Percentiles rank a stretch among this genome's conserved stretches.
Conservation (phyloP, 495 filamentous ascomycete genomes). For the Penicillium argentinense region DNA sequence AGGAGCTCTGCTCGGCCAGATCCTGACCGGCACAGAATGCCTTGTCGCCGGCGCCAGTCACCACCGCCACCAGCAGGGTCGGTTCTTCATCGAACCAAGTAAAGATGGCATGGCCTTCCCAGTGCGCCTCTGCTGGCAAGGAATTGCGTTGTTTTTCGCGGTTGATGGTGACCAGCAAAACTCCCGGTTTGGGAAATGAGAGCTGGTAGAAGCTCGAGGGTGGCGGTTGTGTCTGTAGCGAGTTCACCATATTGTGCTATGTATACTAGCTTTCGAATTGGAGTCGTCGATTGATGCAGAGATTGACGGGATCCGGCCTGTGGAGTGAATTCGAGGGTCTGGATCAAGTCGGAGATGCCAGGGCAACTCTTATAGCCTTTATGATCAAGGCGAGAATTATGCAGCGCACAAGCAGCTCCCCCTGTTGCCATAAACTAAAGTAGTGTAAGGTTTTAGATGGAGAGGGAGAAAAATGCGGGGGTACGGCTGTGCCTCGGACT, state of each 20-base stretch:
- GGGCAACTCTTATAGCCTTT: constrained; percentile 1
- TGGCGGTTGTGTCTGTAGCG: constrained; percentile 13
- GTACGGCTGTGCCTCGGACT: constrained; percentile 11
- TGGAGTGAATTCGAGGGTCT: too few relatives aligned
- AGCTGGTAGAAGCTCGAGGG: constrained; percentile 18
- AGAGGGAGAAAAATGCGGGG: constrained; percentile 2
- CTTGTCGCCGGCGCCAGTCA: constrained; percentile 50
- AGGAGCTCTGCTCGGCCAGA: constrained; percentile 28
- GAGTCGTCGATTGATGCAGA: too few relatives aligned
- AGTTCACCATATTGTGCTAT: constrained; percentile 7
- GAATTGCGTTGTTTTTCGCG: constrained; percentile 41
- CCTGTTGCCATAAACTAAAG: too few relatives aligned
- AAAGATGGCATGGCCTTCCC: constrained; percentile 44
- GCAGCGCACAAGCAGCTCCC: background rate
- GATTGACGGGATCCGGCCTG: too few relatives aligned
- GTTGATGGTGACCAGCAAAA: constrained; percentile 38
- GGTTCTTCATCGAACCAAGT: constrained; percentile 52
- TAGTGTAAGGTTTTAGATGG: too few relatives aligned
- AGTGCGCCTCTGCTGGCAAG: constrained; percentile 41
- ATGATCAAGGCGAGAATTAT: background rate
- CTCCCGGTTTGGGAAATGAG: constrained; percentile 31
- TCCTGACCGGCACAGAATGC: constrained; percentile 55
- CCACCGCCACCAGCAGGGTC: constrained; percentile 43
- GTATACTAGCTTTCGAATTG: too few relatives aligned
- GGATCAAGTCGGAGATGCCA: too few relatives aligned